Conservation (phyloP, 345 rosid species). For the Pelargonium nanum region DNA sequence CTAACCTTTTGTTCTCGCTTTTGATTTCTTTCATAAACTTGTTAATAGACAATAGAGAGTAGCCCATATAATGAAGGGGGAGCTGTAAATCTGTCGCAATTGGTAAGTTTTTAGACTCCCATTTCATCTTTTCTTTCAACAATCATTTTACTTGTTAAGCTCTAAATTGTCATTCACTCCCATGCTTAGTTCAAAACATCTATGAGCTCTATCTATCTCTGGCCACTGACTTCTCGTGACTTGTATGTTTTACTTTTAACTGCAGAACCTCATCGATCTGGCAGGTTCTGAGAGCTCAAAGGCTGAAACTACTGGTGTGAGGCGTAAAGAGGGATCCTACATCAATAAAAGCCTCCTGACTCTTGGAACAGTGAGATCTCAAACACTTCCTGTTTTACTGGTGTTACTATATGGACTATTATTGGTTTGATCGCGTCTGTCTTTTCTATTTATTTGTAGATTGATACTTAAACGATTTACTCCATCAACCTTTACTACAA, state of each 20-base stretch:
- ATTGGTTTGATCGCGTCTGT: background rate
- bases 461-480: background rate
- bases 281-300: slow-evolving; percentile 99
- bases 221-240: slow-evolving; percentile 20
- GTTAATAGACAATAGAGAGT: slow-evolving; percentile 79
- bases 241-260: slow-evolving; percentile 24
- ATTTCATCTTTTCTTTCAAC: too few species aligned
- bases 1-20: background rate
- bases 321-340: slow-evolving; percentile 96
- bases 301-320: slow-evolving; percentile 87
- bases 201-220: background rate
- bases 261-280: slow-evolving; percentile 99
- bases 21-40: slow-evolving; percentile 14
- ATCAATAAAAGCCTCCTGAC: slow-evolving; percentile 96
- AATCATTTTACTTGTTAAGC: background rate
- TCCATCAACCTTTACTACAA: background rate
- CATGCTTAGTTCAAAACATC: background rate
- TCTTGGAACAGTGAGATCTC: slow-evolving; percentile 83
- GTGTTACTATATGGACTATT: background rate
- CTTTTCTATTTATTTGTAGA: background rate
- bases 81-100: slow-evolving; percentile 88
- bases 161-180: background rate
- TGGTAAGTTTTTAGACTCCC: slow-evolving; percentile 49
- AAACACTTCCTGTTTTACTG: slow-evolving; percentile 8
- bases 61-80: slow-evolving; percentile 76